A percentile compares a stretch with the other conserved stretches of the same genome.
Conservation (phyloP, 1,284 basidiomycete genomes). For the Microbotryomycetes sp. region DNA sequence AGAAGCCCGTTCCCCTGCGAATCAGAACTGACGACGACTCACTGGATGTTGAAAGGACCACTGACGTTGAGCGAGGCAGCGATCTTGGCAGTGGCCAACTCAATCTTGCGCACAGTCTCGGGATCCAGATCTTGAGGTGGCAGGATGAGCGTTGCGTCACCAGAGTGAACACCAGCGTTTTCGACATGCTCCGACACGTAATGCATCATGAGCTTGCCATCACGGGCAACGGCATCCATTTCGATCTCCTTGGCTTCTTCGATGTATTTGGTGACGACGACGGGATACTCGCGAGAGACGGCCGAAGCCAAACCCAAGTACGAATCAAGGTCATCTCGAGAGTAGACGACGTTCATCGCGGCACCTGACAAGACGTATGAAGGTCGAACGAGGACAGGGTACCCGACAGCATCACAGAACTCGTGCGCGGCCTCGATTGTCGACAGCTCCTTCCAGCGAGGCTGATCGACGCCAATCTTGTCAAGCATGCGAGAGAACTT, state of each 20-base stretch:
- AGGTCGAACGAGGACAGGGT: conserved; percentile 91
- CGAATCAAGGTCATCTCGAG: conserved; percentile 78
- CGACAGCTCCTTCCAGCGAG: conserved; percentile 92
- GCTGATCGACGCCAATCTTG: conserved; percentile 96
- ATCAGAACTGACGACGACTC: not conserved
- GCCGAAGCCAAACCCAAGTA: conserved; percentile 95
- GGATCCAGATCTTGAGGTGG: conserved; percentile 97
- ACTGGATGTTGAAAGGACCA: conserved; percentile 96
- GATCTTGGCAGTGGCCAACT: conserved; percentile 94
- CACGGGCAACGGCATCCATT: conserved; percentile 97
- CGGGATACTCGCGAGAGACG: conserved; percentile 93
- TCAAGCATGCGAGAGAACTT: conserved; percentile 98
- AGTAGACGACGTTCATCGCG: conserved; percentile 98
- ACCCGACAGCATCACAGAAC: conserved; percentile 87
- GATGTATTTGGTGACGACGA: conserved; percentile 98
- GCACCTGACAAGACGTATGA: conserved; percentile 98
- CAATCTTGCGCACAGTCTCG: conserved; percentile 89
- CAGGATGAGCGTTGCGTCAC: conserved; percentile 94
- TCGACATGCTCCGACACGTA: conserved; percentile 99
- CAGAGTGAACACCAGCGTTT: conserved; percentile 96
- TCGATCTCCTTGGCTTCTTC: conserved; percentile 99
- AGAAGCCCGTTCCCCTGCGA: not conserved
- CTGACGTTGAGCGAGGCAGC: conserved; percentile 97
- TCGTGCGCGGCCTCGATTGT: conserved; percentile 77
- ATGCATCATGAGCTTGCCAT: conserved; percentile 98